Base-by-base conservation (phyloP, 768 basidiomycete species). In the Pisolithus tinctorius region DNA sequence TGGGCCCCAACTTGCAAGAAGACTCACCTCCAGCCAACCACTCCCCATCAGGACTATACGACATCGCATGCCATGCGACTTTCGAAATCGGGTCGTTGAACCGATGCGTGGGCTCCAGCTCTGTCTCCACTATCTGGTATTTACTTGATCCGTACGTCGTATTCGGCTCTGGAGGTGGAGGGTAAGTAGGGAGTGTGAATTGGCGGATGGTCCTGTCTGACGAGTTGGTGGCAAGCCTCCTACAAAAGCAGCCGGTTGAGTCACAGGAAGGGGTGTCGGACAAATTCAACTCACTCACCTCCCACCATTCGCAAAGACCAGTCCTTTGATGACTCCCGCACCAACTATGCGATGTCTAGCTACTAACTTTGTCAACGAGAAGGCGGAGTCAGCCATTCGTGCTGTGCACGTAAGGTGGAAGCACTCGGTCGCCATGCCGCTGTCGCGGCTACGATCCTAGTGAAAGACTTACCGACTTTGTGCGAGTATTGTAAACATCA, bases 191-290 rank as follows among this genome's bases (percentile, higher is more conserved):
- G n/a, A 93, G 70, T 16, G 74, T 82, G 69, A 95, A 88, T 68
- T 88, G 88, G 29, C 96, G 83, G 25, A 99, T 79, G 0, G 83
- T 88, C 45, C 96, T 86, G 65, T 99, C 96, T n/a, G 89, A 85
- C 0, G 94, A 94, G 63, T 96, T 97, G 26, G 90, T 87, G 10
- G 93, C 86, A 16, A 98, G 71, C 41, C 86, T 82, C 45, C 91
- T 84, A 55, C 10, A 44, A n/a, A 39, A 36, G 48, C 40, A 45
- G 37, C 31, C 5, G 14, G 26, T 4, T 11, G 13, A 45, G 16
- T 14, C 26, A 45, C 4, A 14, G 11, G 34, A 13, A 34, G 11
- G 4, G 4, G 1, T 34, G 4, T 34, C 4, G 41, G n/a, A 45
- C 25, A 26, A 11, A 11, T 4, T 26, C 23, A 11, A 34, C 10